Percentiles rank a stretch among this genome's conserved stretches.
Conservation (phyloP, 257 asterid species). For the Dorcoceras hygrometricum region DNA sequence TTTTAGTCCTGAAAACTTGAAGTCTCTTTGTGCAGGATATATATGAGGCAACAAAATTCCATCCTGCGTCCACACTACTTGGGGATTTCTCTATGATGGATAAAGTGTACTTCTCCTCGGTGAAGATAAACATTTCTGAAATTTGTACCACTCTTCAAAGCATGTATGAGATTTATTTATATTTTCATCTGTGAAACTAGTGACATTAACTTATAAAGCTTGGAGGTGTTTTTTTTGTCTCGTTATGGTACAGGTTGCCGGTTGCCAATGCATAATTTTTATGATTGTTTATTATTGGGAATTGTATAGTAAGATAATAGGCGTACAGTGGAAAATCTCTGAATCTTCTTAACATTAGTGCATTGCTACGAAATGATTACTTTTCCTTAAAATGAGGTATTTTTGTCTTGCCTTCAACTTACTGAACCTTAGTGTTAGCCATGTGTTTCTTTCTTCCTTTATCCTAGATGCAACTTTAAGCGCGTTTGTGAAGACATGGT, state of each 20-base stretch:
- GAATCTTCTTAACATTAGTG: neutral
- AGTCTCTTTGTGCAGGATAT: constrained; percentile 64
- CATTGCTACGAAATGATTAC: neutral
- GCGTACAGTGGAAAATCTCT: neutral
- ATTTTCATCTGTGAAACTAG: neutral
- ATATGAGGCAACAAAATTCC: constrained; percentile 89
- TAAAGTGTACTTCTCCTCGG: constrained; percentile 59
- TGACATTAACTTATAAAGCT: constrained; percentile 12
- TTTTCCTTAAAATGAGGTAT: neutral
- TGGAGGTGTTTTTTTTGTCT: constrained; percentile 10
- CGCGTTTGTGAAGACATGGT: neutral
- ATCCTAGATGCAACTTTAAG: constrained; percentile 2
- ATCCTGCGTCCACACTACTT: constrained; percentile 53
- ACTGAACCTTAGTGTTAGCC: neutral
- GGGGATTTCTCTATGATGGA: constrained; percentile 54
- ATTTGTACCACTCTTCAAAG: constrained; percentile 51
- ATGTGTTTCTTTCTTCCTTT: neutral
- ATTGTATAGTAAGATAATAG: neutral
- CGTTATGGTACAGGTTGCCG: neutral
- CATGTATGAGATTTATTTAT: constrained; percentile 47
- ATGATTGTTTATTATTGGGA: neutral
- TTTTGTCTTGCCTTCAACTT: neutral
- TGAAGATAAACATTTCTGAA: constrained; percentile 62
- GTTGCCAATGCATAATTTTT: constrained; percentile 1
- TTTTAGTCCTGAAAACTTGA: constrained; percentile 20